Evolutionary conservation across 1,284 basidiomycete genomes (phyloP), one percentile per base, ranked within the genome.

Genomic region (Tilletia walkeri): DNA sequence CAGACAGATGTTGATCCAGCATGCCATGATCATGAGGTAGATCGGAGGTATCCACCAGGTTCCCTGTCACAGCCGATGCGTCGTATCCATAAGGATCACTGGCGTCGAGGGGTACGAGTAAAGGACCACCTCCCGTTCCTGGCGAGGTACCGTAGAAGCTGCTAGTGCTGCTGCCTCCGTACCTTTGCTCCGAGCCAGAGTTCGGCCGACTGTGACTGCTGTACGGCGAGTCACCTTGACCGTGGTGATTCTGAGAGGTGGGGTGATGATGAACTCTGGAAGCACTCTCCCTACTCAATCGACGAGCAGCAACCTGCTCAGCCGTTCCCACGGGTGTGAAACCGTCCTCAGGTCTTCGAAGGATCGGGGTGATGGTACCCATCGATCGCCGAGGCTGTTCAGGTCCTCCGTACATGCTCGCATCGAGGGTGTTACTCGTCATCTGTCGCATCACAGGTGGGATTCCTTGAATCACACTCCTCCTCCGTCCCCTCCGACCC

Each of bases 321-420:
- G 59, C 59, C 59, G 59, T 63, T 38, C 59, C 59, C 34, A 63
- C 59, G 2, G 59, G 59, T 41, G 59, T 6, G 38, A 63, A 63
- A 36, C 59, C 59, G 59, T 63, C 59, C 59, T 39, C 59, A 34
- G 59, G 59, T 20, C 59, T 38, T 34, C 59, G 59, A 5, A 63
- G 38, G 59, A 63, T 63, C 3, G 59, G 59, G 20, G 59, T 63
- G 14, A 63, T n/a, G 36, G 59, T 63, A 16, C 59, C 34, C 34
- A 39, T 41, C 30, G 34, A 36, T 24, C 59, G 16, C 2, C 36
- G 30, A 53, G 50, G 18, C 16, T 18, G 34, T 4, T 39, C 59
- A 18, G 6, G 30, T 16, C 18, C 34, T 34, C 36, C 34, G 14
- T 18, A 38, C 38, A 41, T 63, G 34, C 30, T 38, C 14, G 36